phyloP scores from a whole-genome alignment of 257 asterid genomes.

The Solanum raphanifolium region DNA sequence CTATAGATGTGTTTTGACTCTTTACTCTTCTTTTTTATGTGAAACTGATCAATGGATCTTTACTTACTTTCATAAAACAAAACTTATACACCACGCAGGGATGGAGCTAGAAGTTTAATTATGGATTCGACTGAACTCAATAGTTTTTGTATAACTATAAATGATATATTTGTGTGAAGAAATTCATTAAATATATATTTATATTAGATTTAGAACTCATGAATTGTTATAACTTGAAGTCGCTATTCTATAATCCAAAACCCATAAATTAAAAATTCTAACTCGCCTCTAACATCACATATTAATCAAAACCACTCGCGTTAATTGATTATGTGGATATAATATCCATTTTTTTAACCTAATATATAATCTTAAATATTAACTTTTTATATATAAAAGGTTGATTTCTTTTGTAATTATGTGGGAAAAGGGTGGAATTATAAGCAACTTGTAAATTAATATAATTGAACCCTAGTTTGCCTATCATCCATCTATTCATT shows the following conservation, averaged over 20 bases:
- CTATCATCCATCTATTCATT: neutral
- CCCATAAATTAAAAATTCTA: neutral
- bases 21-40: neutral
- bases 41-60: neutral
- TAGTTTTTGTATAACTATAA: neutral
- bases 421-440: neutral
- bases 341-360: neutral
- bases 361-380: neutral
- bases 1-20: neutral
- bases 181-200: too few relatives aligned
- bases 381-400: neutral
- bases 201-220: neutral
- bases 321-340: neutral
- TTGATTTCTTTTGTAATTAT: neutral
- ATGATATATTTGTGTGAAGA: neutral
- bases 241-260: neutral
- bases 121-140: rapidly evolving
- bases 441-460: neutral
- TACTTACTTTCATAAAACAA: neutral
- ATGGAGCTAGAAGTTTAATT: neutral
- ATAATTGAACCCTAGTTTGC: neutral
- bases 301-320: neutral
- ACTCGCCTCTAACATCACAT: neutral
- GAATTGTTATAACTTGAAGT: neutral
- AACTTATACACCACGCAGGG: neutral